phyloP scores from a whole-genome alignment of 345 rosid genomes.

The Populus tremula region DNA sequence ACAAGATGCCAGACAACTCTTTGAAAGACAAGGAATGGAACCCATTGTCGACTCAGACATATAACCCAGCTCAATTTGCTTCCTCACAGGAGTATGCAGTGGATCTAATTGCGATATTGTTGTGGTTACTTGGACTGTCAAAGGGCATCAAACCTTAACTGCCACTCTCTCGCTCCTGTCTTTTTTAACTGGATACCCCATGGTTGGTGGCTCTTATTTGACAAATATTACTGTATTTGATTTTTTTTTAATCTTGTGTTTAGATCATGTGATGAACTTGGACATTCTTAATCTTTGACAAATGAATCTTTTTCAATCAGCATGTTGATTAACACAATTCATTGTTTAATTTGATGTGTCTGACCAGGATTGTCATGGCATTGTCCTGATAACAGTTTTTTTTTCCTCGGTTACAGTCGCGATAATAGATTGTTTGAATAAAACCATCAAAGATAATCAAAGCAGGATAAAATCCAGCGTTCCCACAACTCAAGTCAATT shows the following conservation, averaged over 20 bases:
- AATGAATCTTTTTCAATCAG: background rate
- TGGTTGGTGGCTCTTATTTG: conserved; percentile 45
- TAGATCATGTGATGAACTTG: conserved; percentile 17
- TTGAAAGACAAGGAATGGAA: conserved; percentile 61
- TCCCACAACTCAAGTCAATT: background rate
- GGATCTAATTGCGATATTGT: conserved; percentile 82
- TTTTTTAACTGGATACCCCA: conserved; percentile 83
- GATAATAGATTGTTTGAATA: too few relatives aligned
- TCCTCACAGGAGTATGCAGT: conserved; percentile 87
- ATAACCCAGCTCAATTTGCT: conserved; percentile 68
- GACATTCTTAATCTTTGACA: background rate
- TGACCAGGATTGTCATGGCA: conserved; percentile 95
- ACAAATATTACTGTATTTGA: too few relatives aligned
- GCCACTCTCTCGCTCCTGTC: conserved; percentile 67
- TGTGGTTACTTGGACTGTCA: conserved; percentile 60
- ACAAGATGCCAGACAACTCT: conserved; percentile 73
- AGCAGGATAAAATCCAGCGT: too few relatives aligned
- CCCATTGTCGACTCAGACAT: conserved; percentile 55
- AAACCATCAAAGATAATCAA: too few relatives aligned
- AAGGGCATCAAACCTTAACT: conserved; percentile 14
- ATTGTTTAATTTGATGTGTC: conserved; percentile 8
- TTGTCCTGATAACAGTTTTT: conserved; percentile 26
- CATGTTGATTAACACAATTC: conserved; percentile 14
- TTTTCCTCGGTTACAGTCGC: too few relatives aligned
- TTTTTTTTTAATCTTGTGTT: too few relatives aligned